Percentiles rank a stretch among this genome's conserved stretches.
These are phyloP conservation scores for Leptographium galeiforme DNA, from an alignment of 2,329 filamentous ascomycete species.

Conservation along the genomic window DNA sequence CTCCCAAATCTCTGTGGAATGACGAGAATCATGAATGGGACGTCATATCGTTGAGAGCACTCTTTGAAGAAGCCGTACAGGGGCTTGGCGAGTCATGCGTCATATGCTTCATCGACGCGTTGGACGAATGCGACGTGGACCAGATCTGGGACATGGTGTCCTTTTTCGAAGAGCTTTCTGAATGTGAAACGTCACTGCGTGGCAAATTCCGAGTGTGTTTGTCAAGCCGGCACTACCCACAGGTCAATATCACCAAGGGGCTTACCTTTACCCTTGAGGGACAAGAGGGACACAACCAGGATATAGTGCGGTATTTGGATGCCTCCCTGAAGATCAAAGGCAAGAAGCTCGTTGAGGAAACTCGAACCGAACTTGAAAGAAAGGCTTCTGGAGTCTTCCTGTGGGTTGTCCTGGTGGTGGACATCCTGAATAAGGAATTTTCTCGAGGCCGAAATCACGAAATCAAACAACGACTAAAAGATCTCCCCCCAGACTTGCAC, in stretches of 20 bases:
- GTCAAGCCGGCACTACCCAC: slow-evolving; percentile 34
- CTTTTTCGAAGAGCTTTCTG: slow-evolving; percentile 25
- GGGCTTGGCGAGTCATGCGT: slow-evolving; percentile 6
- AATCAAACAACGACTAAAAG: slow-evolving; percentile 11
- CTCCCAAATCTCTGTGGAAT: not conserved
- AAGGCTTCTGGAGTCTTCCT: slow-evolving; percentile 28
- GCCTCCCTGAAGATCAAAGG: not conserved
- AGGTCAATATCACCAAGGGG: slow-evolving; percentile 19
- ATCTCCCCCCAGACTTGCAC: not conserved
- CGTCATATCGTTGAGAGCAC: slow-evolving; percentile 2
- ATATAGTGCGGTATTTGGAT: not conserved
- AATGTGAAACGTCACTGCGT: slow-evolving; percentile 13
- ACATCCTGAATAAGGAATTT: slow-evolving; percentile 23
- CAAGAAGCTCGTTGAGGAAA: slow-evolving; percentile 4
- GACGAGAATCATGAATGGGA: slow-evolving; percentile 3
- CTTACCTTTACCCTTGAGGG: slow-evolving; percentile 13
- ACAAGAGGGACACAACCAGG: slow-evolving; percentile 21
- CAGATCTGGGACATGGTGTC: slow-evolving; percentile 28
- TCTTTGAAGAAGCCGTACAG: slow-evolving; percentile 10
- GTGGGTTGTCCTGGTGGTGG: slow-evolving; percentile 26
- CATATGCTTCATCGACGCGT: slow-evolving; percentile 24
- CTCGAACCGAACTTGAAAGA: too few relatives aligned
- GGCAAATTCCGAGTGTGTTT: slow-evolving; percentile 24
- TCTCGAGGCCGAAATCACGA: slow-evolving; percentile 8
- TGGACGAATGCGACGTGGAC: slow-evolving; percentile 33